phyloP scores from a whole-genome alignment of 169 alveolate species.

The Plasmodium fragile region DNA sequence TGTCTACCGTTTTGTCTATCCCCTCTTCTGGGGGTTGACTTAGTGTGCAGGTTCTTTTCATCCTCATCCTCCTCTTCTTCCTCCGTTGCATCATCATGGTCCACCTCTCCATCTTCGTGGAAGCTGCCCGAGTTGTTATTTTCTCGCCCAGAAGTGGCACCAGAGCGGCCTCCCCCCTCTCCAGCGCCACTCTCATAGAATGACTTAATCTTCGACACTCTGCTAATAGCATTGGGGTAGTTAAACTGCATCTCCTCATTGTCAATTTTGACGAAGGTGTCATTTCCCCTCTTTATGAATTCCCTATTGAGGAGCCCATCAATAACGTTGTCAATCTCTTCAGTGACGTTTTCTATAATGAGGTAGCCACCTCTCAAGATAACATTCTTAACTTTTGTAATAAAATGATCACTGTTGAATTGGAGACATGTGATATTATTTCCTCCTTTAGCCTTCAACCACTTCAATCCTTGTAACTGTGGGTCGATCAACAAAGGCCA shows the following conservation, averaged over 20 bases:
- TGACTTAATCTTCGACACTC: constrained; percentile 37
- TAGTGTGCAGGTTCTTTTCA: not conserved
- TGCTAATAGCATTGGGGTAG: constrained; percentile 54
- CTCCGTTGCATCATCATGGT: not conserved
- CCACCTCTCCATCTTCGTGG: not conserved
- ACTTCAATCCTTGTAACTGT: constrained; percentile 96
- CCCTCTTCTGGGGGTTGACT: not conserved
- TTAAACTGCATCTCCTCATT: constrained; percentile 66
- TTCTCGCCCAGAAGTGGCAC: not conserved
- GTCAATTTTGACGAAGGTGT: constrained; percentile 46
- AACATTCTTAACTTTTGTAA: constrained; percentile 88
- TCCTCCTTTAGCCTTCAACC: constrained; percentile 96
- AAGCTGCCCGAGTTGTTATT: not conserved
- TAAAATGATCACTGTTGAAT: constrained; percentile 93
- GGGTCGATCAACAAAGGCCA: constrained; percentile 98
- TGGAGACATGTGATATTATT: constrained; percentile 93
- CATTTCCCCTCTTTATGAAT: constrained; percentile 92
- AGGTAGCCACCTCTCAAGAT: constrained; percentile 94
- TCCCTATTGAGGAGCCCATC: constrained; percentile 95
- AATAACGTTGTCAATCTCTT: constrained; percentile 95
- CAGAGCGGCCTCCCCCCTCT: not conserved
- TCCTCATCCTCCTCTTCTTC: not conserved
- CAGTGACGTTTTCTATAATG: constrained; percentile 93
- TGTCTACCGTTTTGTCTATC: not conserved
- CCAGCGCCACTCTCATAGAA: constrained; percentile 30